A percentile compares a stretch with the other conserved stretches of the same genome.
Conservation (phyloP, 1,284 basidiomycete species). For the Clitocybe nebularis region DNA sequence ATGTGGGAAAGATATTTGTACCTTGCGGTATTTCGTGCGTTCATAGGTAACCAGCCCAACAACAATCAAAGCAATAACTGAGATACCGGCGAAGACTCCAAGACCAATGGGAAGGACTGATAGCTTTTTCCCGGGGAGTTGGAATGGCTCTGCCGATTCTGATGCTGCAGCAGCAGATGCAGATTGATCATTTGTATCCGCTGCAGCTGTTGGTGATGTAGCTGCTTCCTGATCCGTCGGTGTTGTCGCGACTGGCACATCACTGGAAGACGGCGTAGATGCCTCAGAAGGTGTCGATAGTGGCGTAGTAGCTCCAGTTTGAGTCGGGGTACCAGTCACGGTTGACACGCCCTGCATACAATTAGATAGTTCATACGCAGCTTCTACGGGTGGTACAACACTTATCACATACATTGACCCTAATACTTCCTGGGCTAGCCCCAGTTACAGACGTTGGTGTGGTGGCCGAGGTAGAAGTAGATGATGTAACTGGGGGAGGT, state of each 20-base stretch:
- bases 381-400: too few species aligned
- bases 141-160: slow-evolving; percentile 44
- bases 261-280: slow-evolving; percentile 16
- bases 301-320: slow-evolving; percentile 19
- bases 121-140: slow-evolving; percentile 66
- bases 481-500: slow-evolving; percentile 9
- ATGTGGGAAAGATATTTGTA: slow-evolving; percentile 26
- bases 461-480: background rate
- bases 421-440: background rate
- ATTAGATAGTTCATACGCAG: too few species aligned
- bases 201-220: slow-evolving; percentile 17
- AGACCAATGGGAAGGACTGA: slow-evolving; percentile 77
- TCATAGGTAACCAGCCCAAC: slow-evolving; percentile 80
- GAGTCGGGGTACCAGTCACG: slow-evolving; percentile 16
- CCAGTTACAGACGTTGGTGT: background rate
- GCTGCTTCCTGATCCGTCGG: slow-evolving; percentile 8
- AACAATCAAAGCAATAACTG: slow-evolving; percentile 73
- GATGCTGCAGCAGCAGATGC: slow-evolving; percentile 13
- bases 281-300: slow-evolving; percentile 16
- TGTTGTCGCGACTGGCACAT: slow-evolving; percentile 5
- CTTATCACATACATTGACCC: background rate
- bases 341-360: slow-evolving; percentile 25
- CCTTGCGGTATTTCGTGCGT: slow-evolving; percentile 78
- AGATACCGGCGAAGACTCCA: slow-evolving; percentile 77
- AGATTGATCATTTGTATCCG: slow-evolving; percentile 26